Conservation (phyloP, 148 eudicot genomes). For the Rheum nobile region DNA sequence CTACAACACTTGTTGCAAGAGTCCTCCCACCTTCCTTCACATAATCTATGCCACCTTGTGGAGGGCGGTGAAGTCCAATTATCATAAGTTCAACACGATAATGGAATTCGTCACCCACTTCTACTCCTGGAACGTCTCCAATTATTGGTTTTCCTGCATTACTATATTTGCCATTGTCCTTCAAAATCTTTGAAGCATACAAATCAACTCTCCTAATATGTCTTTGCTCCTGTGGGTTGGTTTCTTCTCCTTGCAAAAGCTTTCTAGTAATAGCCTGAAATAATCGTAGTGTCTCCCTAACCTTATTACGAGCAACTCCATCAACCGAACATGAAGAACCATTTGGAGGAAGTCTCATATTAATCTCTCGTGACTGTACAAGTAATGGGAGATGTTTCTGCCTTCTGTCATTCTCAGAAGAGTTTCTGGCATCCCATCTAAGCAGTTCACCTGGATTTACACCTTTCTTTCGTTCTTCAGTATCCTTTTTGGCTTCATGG, state of each 20-base stretch:
- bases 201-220: conserved; percentile 39
- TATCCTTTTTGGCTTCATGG: not conserved
- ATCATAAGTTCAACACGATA: conserved; percentile 72
- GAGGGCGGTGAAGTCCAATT: conserved; percentile 67
- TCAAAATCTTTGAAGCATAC: conserved; percentile 32
- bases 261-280: conserved; percentile 56
- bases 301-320: conserved; percentile 47
- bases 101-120: conserved; percentile 81
- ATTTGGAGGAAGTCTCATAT: conserved; percentile 36
- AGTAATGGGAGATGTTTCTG: not conserved
- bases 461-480: conserved; percentile 15
- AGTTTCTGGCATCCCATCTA: conserved; percentile 16
- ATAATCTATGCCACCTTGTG: conserved; percentile 72
- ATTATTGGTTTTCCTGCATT: conserved; percentile 23
- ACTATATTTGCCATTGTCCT: conserved; percentile 38
- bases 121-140: conserved; percentile 76
- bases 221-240: conserved; percentile 17
- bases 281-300: conserved; percentile 52
- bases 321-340: conserved; percentile 26
- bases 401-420: conserved; percentile 12
- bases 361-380: conserved; percentile 14
- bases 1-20: conserved; percentile 67
- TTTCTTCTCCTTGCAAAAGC: conserved; percentile 55
- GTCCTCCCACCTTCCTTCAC: conserved; percentile 21
- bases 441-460: not conserved